Conservation (phyloP, 208 protist species). For the Naegleria gruberi region DNA sequence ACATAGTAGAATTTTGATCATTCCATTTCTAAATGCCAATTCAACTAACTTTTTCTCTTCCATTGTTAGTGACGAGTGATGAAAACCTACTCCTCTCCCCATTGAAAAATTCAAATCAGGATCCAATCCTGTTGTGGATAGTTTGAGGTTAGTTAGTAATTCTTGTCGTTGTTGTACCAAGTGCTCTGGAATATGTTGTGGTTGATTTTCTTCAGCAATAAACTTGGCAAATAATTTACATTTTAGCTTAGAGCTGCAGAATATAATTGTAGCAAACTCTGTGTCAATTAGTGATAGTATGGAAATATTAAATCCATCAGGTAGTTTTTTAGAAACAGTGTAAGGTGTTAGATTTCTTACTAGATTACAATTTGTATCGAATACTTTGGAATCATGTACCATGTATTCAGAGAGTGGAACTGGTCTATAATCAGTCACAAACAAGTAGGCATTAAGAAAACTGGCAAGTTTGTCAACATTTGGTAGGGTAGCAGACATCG, state of each 20-base stretch:
- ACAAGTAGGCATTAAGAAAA: constrained; percentile 40
- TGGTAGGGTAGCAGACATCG: constrained; percentile 48
- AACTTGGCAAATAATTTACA: constrained; percentile 31
- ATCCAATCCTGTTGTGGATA: constrained; percentile 11
- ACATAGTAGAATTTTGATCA: constrained; percentile 40
- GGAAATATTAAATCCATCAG: background rate
- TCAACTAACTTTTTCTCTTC: constrained; percentile 39
- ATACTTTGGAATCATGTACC: background rate
- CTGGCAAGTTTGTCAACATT: constrained; percentile 39
- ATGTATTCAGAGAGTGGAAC: constrained; percentile 32
- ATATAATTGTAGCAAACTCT: constrained; percentile 17
- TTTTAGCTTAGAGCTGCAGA: constrained; percentile 31
- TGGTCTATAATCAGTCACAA: constrained; percentile 37
- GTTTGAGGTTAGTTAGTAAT: background rate
- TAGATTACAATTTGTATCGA: background rate
- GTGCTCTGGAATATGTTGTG: background rate
- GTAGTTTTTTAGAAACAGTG: background rate
- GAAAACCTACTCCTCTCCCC: constrained; percentile 39
- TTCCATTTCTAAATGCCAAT: constrained; percentile 28
- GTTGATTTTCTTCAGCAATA: constrained; percentile 1
- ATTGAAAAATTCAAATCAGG: constrained; percentile 22
- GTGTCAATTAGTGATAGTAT: background rate
- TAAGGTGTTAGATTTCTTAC: background rate
- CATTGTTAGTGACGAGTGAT: constrained; percentile 42
- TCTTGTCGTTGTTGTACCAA: background rate